Percentiles rank a stretch among this genome's conserved stretches.
Evolutionary conservation across 2,329 filamentous ascomycete genomes (phyloP).

Genomic region (Fusarium protoensiforme): DNA sequence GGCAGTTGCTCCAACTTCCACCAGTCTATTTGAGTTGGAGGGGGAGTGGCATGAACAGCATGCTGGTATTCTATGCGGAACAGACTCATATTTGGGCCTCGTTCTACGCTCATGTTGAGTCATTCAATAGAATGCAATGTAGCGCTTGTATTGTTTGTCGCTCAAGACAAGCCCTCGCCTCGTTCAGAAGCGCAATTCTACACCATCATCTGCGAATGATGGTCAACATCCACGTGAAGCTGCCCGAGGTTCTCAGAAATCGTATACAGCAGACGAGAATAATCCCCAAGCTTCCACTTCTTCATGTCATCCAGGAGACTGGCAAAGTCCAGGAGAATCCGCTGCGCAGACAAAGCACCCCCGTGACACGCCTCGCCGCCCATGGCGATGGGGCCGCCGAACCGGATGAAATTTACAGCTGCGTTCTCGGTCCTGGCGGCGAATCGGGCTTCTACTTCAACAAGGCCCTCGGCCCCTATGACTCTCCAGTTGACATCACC

Average conservation of each 20-base stretch:
- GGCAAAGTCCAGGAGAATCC: not conserved
- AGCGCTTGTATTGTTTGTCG: no score
- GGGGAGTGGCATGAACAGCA: no score
- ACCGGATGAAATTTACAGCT: not conserved
- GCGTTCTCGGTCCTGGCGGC: not conserved
- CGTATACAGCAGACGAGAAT: not conserved
- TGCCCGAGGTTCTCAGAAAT: not conserved
- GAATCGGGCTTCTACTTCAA: not conserved
- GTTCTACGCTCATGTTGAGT: no score
- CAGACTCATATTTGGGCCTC: no score
- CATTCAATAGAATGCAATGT: no score
- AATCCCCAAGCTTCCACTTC: not conserved
- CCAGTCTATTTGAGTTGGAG: no score
- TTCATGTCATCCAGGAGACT: not conserved
- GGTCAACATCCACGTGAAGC: not conserved
- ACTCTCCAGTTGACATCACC: not conserved
- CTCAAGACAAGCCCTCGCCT: no score
- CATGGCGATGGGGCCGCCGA: not conserved
- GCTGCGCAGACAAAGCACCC: not conserved
- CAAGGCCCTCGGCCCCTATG: not conserved
- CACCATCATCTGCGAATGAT: no score
- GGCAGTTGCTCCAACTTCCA: no score
- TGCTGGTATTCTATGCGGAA: no score
- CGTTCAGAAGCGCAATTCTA: no score
- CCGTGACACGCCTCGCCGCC: not conserved